These are phyloP conservation scores for Cardamine chenopodiifolia DNA, from an alignment of 345 rosid genomes.

Conservation along the genomic window DNA sequence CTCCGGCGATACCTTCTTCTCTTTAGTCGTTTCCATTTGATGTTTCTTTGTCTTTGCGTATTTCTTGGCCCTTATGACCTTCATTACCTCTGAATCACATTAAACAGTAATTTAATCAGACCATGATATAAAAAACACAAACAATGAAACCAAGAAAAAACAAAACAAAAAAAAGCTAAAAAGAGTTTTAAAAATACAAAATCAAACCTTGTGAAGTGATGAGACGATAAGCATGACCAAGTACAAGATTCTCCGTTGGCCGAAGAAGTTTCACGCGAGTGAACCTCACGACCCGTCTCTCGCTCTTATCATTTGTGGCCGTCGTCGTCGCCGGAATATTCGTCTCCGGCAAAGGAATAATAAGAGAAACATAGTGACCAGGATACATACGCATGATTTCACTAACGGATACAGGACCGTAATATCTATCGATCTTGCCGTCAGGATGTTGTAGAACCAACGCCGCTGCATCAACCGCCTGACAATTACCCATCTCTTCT, in stretches of 20 bases:
- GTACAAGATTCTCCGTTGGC: conserved; percentile 73
- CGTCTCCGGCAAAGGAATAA: conserved; percentile 73
- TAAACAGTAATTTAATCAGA: not conserved
- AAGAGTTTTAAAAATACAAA: not conserved
- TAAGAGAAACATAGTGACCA: conserved; percentile 91
- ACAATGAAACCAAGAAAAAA: not conserved
- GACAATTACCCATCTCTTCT: conserved; percentile 87
- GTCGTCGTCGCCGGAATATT: conserved; percentile 30
- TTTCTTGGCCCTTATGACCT: conserved; percentile 81
- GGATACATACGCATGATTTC: conserved; percentile 86
- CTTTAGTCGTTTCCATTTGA: conserved; percentile 49
- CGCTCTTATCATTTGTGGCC: conserved; percentile 11
- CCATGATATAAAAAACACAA: not conserved
- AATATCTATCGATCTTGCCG: conserved; percentile 81
- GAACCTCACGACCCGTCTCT: conserved; percentile 44
- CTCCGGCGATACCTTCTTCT: conserved; percentile 40
- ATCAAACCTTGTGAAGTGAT: conserved; percentile 83
- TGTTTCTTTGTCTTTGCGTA: conserved; percentile 67
- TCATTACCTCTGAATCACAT: conserved; percentile 69
- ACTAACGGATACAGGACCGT: conserved; percentile 66
- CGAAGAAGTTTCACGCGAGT: conserved; percentile 95
- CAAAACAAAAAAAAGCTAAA: not conserved
- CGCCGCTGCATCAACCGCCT: conserved; percentile 95
- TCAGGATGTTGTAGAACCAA: conserved; percentile 85
- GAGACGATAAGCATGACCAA: conserved; percentile 94